Evolutionary conservation across 192 early-diverging fungal species (phyloP).

Genomic region (Umbelopsis sp.): DNA sequence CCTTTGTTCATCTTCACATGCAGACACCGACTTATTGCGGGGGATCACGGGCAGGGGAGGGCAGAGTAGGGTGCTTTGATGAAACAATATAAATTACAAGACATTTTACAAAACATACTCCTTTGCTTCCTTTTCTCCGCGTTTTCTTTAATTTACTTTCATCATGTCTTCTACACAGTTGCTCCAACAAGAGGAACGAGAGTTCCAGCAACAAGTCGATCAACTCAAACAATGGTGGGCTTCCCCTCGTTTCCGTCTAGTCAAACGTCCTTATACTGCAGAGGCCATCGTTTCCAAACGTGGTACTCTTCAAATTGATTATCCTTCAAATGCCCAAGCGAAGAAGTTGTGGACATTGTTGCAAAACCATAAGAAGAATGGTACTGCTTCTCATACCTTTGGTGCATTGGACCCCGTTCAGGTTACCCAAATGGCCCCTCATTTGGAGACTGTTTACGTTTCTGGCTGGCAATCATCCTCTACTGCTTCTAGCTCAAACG

Average conservation of each 20-base stretch:
- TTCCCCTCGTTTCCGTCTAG: slow-evolving; percentile 77
- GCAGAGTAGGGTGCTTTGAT: not conserved
- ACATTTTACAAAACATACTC: not conserved
- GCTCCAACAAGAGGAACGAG: slow-evolving; percentile 65
- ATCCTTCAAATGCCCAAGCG: slow-evolving; percentile 83
- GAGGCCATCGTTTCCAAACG: slow-evolving; percentile 88
- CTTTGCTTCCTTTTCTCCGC: not conserved
- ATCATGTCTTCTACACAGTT: slow-evolving; percentile 40
- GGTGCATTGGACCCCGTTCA: slow-evolving; percentile 94
- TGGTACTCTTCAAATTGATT: slow-evolving; percentile 72
- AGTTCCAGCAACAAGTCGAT: slow-evolving; percentile 78
- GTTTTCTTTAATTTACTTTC: not conserved
- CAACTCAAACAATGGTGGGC: slow-evolving; percentile 90
- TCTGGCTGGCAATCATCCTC: slow-evolving; percentile 99
- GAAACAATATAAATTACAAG: slow-evolving; percentile 1
- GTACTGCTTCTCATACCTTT: slow-evolving; percentile 90
- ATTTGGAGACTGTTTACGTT: slow-evolving; percentile 96
- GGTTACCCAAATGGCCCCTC: slow-evolving; percentile 94
- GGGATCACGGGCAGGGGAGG: slow-evolving; percentile 11
- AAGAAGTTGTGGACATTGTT: slow-evolving; percentile 93
- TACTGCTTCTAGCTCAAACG: slow-evolving; percentile 91
- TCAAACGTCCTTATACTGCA: slow-evolving; percentile 84
- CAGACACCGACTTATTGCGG: slow-evolving; percentile 2
- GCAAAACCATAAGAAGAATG: slow-evolving; percentile 71
- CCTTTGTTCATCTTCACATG: slow-evolving; percentile 19